These are phyloP conservation scores for Sclerotinia trifoliorum DNA, from an alignment of 2,329 filamentous ascomycete genomes.

Conservation along the genomic window DNA sequence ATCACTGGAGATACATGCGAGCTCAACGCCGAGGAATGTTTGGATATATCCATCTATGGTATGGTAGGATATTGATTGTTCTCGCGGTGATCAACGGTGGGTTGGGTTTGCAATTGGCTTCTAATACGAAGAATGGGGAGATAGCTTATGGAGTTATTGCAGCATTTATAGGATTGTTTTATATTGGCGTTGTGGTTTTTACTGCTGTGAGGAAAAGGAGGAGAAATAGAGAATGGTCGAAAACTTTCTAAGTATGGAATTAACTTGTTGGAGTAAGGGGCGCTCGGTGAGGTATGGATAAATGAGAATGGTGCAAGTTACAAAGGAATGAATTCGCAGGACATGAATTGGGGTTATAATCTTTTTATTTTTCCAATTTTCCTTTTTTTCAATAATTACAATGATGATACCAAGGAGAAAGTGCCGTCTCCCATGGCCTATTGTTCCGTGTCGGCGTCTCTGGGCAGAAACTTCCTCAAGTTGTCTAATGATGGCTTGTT, in stretches of 20 bases:
- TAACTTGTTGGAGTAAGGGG: no score
- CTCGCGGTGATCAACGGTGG: constrained; percentile 64
- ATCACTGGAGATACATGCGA: constrained; percentile 55
- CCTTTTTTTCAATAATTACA: no score
- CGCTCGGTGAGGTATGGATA: no score
- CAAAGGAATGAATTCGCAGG: background rate
- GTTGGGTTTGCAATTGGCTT: constrained; percentile 54
- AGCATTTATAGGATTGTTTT: constrained; percentile 49
- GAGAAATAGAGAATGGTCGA: background rate
- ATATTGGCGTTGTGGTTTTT: constrained; percentile 41
- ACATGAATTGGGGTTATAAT: background rate
- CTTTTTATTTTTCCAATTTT: background rate
- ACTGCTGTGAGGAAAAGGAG: constrained; percentile 17
- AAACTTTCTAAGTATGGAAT: background rate
- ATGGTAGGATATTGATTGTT: constrained; percentile 56
- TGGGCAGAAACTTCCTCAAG: background rate
- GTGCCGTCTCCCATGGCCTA: background rate
- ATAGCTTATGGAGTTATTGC: constrained; percentile 58
- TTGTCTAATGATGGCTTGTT: background rate
- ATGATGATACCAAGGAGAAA: background rate
- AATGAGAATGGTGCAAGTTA: no score
- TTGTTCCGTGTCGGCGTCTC: no score
- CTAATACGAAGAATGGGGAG: constrained; percentile 44
- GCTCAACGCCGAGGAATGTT: constrained; percentile 49
- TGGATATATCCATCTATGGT: constrained; percentile 62